These are phyloP conservation scores for Phytophthora sp. DNA, from an alignment of 352 stramenopile species.

Conservation along the genomic window DNA sequence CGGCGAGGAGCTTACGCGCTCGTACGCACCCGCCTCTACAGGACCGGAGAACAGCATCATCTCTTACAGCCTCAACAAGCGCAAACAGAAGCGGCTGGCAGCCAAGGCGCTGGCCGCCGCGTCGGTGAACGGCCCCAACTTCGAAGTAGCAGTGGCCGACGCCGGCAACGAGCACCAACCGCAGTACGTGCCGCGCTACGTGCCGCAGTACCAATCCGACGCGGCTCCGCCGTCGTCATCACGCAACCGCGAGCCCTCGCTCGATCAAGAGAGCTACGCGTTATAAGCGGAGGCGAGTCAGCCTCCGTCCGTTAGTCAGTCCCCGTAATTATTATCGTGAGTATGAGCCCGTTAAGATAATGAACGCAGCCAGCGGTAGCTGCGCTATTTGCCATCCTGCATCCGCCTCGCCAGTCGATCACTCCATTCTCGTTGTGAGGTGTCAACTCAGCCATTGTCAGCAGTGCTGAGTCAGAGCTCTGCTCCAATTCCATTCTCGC, in stretches of 20 bases:
- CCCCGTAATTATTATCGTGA: slow-evolving; percentile 37
- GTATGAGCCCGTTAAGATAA: slow-evolving; percentile 22
- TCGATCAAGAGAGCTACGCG: slow-evolving; percentile 66
- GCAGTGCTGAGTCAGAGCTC: no score
- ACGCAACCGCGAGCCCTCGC: slow-evolving; percentile 43
- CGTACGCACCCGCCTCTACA: slow-evolving; percentile 4
- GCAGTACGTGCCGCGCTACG: slow-evolving; percentile 43
- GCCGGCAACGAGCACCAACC: slow-evolving; percentile 30
- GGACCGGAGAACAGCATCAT: slow-evolving; percentile 57
- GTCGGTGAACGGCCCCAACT: slow-evolving; percentile 26
- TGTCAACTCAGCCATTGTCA: no score
- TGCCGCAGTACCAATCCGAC: slow-evolving; percentile 38
- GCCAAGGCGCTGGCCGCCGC: slow-evolving; percentile 43
- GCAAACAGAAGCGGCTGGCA: slow-evolving; percentile 59
- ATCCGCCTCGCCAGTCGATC: no score
- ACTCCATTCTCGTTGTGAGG: no score
- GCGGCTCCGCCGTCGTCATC: slow-evolving; percentile 5
- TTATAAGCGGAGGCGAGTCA: slow-evolving; percentile 41
- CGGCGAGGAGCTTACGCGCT: slow-evolving; percentile 34
- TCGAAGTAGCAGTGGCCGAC: slow-evolving; percentile 42
- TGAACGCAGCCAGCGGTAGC: slow-evolving; percentile 41
- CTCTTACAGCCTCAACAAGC: slow-evolving; percentile 62
- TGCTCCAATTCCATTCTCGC: no score
- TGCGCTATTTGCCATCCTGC: slow-evolving; percentile 15
- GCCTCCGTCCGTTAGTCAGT: slow-evolving; percentile 20